Base-by-base conservation (phyloP, 768 basidiomycete genomes). In the Podaxis pistillaris region DNA sequence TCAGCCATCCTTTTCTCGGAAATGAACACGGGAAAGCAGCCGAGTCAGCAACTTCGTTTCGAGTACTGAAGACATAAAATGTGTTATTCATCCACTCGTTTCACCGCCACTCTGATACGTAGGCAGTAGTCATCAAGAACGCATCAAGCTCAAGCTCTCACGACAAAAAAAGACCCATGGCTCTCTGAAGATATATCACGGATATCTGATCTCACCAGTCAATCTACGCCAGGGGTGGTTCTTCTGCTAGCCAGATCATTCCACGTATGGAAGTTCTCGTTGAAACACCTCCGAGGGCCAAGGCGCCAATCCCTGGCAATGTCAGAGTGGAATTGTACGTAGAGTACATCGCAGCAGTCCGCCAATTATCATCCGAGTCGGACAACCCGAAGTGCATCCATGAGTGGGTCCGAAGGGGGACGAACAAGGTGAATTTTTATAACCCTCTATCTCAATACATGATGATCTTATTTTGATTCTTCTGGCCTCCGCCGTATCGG, bases 261-360 rank as follows among this genome's bases (percentile, higher is more conserved):
- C 57, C 26, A 12, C 38, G 24, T 51, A 26, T 51, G 49, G 49
- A 37, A 51, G 13, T 11, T 38, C 36, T 38, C 36, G 36, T 24
- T 24, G 13, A 11, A 40, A 17, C 12, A 19, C 40, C 58, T 60
- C 58, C 58, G 47, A 51, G 58, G 58, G 22, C 50, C 58, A 60
- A 44, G 4, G 41, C 30, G 8, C 30, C 30, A 33, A n/a, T 33
- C 24, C 58, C 33, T 49, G 49, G 30, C 24, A 40, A 19, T 46
- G 38, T 57, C 26, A 30, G 24, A 37, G 24, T 40, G 22, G 19
- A 15, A 22, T 22, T 56, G 4, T 13, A 22, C 30, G 30, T 28
- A 13, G 12, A 49, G 36, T 37, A 22, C 49, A 9, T 57, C 13
- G 26, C 36, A 40, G n/a, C 22, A 40, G 24, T 38, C 37, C 38